A percentile compares a stretch with the other conserved stretches of the same genome.
Conservation (phyloP, 2,329 filamentous ascomycete species). For the Cyclaneusma minus region DNA sequence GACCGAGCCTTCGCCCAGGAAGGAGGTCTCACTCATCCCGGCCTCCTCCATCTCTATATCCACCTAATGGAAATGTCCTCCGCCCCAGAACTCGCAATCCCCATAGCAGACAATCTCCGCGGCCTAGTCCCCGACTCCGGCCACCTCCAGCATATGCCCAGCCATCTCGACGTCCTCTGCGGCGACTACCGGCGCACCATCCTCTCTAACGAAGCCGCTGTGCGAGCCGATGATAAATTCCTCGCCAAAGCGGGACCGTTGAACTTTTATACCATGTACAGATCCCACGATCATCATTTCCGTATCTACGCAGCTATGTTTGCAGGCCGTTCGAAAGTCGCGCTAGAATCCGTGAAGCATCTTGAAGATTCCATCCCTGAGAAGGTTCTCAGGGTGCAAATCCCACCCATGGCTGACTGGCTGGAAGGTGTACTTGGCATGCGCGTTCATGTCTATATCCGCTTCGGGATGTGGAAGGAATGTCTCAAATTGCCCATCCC, state of each 20-base stretch:
- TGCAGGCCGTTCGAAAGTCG: conserved; percentile 45
- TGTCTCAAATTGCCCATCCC: conserved; percentile 42
- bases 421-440: conserved; percentile 56
- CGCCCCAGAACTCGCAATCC: conserved; percentile 44
- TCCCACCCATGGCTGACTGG: conserved; percentile 67
- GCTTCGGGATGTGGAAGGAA: conserved; percentile 60
- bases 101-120: conserved; percentile 45
- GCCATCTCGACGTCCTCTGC: conserved; percentile 58
- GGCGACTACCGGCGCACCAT: conserved; percentile 57
- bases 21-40: conserved; percentile 42
- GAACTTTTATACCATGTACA: conserved; percentile 67
- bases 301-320: conserved; percentile 68
- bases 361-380: conserved; percentile 50
- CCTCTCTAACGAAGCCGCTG: conserved; percentile 49
- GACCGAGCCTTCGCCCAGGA: conserved; percentile 38
- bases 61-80: conserved; percentile 67
- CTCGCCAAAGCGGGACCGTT: conserved; percentile 39
- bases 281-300: conserved; percentile 62
- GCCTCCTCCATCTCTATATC: conserved; percentile 60
- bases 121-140: conserved; percentile 52
- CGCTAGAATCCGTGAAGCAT: conserved; percentile 40
- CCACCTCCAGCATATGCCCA: conserved; percentile 63
- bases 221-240: conserved; percentile 52
- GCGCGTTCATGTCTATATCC: conserved; percentile 52
- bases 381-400: conserved; percentile 44